Percentiles rank a stretch among this genome's conserved stretches.
Evolutionary conservation across 768 basidiomycete genomes (phyloP).

Genomic region (Boletus pseudo-olivaceus): DNA sequence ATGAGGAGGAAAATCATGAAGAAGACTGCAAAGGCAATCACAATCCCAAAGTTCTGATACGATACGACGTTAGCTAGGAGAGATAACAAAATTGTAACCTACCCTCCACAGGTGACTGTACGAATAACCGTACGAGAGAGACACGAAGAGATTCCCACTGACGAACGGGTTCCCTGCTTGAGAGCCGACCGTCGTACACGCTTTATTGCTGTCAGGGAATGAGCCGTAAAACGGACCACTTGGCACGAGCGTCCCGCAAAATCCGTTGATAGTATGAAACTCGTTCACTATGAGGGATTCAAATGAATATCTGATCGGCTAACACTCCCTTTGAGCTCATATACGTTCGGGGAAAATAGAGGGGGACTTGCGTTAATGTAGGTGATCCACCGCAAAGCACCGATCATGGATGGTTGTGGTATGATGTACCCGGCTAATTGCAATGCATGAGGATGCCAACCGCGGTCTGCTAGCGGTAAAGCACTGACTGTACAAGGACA

Average conservation of each 20-base stretch:
- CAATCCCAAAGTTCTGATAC: slow-evolving; percentile 64
- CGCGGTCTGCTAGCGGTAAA: background rate
- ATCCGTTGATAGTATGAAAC: slow-evolving; percentile 66
- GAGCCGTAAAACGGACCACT: slow-evolving; percentile 60
- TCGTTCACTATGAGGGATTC: slow-evolving; percentile 78
- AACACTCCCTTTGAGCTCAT: background rate
- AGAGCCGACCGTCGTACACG: slow-evolving; percentile 71
- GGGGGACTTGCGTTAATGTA: slow-evolving; percentile 49
- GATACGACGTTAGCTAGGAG: background rate
- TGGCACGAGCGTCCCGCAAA: slow-evolving; percentile 58
- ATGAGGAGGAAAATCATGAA: slow-evolving; percentile 56
- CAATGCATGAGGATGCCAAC: background rate
- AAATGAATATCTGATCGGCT: slow-evolving; percentile 62
- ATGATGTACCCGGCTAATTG: slow-evolving; percentile 48
- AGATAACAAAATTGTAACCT: slow-evolving; percentile 5
- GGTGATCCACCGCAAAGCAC: slow-evolving; percentile 64
- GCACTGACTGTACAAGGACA: slow-evolving; percentile 45
- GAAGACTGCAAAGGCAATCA: slow-evolving; percentile 57
- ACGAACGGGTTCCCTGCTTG: slow-evolving; percentile 58
- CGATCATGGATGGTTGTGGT: slow-evolving; percentile 62
- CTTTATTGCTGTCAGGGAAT: slow-evolving; percentile 60
- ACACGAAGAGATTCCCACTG: slow-evolving; percentile 54
- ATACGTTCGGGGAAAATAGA: slow-evolving; percentile 30
- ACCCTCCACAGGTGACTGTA: slow-evolving; percentile 49
- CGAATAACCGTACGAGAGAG: slow-evolving; percentile 40